Evolutionary conservation across 306 rosid species (phyloP).

Genomic region (Rubus idaeus): DNA sequence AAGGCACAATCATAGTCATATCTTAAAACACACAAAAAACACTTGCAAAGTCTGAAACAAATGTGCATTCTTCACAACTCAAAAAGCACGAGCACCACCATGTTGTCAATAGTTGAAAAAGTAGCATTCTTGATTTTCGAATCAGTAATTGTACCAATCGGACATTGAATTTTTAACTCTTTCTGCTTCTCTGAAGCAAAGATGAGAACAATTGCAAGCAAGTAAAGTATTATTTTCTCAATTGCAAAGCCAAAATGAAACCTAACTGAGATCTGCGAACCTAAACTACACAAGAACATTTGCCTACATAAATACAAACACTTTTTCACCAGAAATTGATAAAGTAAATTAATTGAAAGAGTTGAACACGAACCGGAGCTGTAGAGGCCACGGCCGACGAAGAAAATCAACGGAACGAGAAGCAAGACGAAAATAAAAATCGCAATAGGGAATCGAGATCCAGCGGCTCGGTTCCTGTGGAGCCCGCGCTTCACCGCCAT

Average conservation of each 20-base stretch:
- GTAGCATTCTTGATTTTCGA: not conserved
- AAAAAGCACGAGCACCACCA: not conserved
- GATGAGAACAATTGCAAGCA: not conserved
- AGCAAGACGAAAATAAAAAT: slow-evolving; percentile 48
- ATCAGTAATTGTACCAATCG: not conserved
- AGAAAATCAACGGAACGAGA: slow-evolving; percentile 61
- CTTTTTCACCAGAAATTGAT: not conserved
- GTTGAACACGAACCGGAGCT: slow-evolving; percentile 41
- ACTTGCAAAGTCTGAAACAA: not conserved
- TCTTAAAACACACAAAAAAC: not conserved
- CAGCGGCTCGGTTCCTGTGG: slow-evolving; percentile 45
- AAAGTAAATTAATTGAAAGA: not conserved
- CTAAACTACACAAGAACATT: not conserved
- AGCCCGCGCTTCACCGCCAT: slow-evolving; percentile 66
- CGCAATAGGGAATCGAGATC: slow-evolving; percentile 51
- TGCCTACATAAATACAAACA: not conserved
- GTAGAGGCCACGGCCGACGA: slow-evolving; percentile 58
- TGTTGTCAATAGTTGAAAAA: not conserved
- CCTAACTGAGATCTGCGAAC: slow-evolving; percentile 17
- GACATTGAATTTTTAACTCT: not conserved
- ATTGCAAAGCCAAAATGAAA: not conserved
- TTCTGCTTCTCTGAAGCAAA: slow-evolving; percentile 8
- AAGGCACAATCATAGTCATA: not conserved
- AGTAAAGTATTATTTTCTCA: not conserved
- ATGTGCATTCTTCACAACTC: not conserved